Evolutionary conservation across 345 rosid species (phyloP).

Genomic region (Hibiscus syriacus): DNA sequence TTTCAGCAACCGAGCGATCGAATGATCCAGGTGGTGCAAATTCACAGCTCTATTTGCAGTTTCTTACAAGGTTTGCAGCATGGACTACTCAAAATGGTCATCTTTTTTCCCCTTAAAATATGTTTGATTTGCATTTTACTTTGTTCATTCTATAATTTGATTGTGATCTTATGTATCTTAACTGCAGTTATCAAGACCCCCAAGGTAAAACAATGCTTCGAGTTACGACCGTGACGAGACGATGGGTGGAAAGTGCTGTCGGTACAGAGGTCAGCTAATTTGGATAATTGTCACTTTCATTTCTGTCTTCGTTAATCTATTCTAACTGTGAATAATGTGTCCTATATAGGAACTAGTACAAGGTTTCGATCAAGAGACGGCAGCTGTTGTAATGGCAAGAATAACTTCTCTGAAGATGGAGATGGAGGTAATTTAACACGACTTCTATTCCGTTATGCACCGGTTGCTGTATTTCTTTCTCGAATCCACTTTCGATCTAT

Average conservation of each 20-base stretch:
- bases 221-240: slow-evolving; percentile 79
- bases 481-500: neutral
- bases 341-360: slow-evolving; percentile 73
- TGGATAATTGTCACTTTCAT: too few relatives aligned
- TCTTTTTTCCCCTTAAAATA: neutral
- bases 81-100: neutral
- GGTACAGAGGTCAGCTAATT: slow-evolving; percentile 74
- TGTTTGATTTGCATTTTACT: neutral
- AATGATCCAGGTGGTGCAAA: slow-evolving; percentile 60
- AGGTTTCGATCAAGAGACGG: slow-evolving; percentile 98
- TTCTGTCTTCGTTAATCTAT: neutral
- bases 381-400: slow-evolving; percentile 95
- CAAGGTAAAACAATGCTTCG: slow-evolving; percentile 67
- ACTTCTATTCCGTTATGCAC: neutral
- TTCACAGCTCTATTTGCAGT: slow-evolving; percentile 82
- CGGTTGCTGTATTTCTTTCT: neutral
- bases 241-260: slow-evolving; percentile 83
- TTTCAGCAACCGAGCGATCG: slow-evolving; percentile 72
- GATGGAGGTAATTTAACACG: slow-evolving; percentile 53
- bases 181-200: slow-evolving; percentile 12
- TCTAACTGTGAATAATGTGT: neutral
- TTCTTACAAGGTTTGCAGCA: slow-evolving; percentile 65
- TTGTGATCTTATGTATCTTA: slow-evolving; percentile 12
- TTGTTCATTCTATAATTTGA: slow-evolving; percentile 8
- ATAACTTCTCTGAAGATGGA: slow-evolving; percentile 92